Conservation (phyloP, 768 basidiomycete species). For the Boletus fagicola region DNA sequence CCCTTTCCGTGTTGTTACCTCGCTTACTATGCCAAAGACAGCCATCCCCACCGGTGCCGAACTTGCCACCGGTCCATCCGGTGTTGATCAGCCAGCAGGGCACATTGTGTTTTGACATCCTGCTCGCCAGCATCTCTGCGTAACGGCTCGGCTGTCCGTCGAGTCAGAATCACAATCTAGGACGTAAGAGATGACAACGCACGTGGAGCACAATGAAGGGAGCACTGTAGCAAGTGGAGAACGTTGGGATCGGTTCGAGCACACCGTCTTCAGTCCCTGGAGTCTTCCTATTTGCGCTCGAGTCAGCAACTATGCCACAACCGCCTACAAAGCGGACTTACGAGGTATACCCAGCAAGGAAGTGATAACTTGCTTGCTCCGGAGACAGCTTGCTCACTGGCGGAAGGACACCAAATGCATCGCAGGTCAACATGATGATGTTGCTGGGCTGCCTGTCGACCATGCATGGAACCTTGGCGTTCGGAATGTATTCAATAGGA, state of each 20-base stretch:
- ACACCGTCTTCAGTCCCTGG: constrained; percentile 99
- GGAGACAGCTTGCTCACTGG: constrained; percentile 91
- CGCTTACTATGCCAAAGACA: too few relatives aligned
- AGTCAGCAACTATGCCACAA: constrained; percentile 11
- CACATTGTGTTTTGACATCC: constrained; percentile 86
- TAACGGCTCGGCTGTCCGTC: constrained; percentile 78
- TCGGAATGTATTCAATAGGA: constrained; percentile 96
- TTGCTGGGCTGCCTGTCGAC: constrained; percentile 87
- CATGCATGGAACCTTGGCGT: constrained; percentile 90
- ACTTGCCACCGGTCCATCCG: constrained; percentile 94
- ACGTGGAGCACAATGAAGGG: constrained; percentile 99
- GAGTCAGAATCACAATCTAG: background rate
- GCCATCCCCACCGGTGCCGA: constrained; percentile 86
- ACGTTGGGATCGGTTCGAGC: constrained; percentile 96
- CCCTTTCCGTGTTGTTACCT: too few relatives aligned
- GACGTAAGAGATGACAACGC: constrained; percentile 25
- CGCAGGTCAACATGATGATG: constrained; percentile 97
- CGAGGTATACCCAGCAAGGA: constrained; percentile 96
- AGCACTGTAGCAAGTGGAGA: constrained; percentile 98
- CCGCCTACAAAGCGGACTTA: constrained; percentile 35
- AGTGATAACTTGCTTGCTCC: constrained; percentile 96
- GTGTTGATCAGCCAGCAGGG: constrained; percentile 99
- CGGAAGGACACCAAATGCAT: constrained; percentile 97
- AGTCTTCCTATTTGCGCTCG: constrained; percentile 64
- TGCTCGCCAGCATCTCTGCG: constrained; percentile 93